A percentile compares a stretch with the other conserved stretches of the same genome.
phyloP scores from a whole-genome alignment of 1,139 yeast genomes.

The Candida sp. region DNA sequence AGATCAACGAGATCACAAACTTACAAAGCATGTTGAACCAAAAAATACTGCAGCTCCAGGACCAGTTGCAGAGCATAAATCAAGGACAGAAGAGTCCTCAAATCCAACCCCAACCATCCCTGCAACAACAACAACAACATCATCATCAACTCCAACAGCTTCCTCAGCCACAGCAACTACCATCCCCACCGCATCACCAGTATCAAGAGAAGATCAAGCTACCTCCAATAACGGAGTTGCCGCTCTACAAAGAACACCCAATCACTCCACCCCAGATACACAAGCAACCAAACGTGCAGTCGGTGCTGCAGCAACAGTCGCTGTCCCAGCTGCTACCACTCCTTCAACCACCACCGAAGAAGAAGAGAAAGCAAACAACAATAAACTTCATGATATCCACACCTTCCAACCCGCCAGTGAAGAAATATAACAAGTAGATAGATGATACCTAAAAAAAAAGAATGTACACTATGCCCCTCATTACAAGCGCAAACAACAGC shows the following conservation, averaged over 20 bases:
- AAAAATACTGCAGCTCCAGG: constrained; percentile 1
- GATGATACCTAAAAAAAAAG: neutral
- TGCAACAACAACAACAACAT: constrained; percentile 4
- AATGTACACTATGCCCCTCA: neutral
- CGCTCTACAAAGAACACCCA: constrained; percentile 2
- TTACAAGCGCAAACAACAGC: no score
- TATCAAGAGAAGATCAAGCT: constrained; percentile 13
- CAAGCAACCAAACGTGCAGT: neutral
- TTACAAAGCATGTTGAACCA: neutral
- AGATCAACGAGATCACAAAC: neutral
- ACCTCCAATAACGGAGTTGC: constrained; percentile 13
- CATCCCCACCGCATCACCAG: constrained; percentile 8
- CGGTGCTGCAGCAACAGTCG: neutral
- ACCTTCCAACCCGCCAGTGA: constrained; percentile 54
- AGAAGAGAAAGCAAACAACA: constrained; percentile 14
- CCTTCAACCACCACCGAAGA: constrained; percentile 1
- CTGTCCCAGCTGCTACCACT: neutral
- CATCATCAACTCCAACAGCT: constrained; percentile 6
- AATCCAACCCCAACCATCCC: constrained; percentile 4
- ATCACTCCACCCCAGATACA: constrained; percentile 4
- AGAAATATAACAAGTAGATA: constrained; percentile 35
- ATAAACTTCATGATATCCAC: constrained; percentile 55
- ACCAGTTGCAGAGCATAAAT: neutral
- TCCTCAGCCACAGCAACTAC: constrained; percentile 12
- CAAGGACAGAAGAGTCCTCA: neutral